Evolutionary conservation across 2,329 filamentous ascomycete species (phyloP), one percentile per base, ranked within the genome.

Genomic region (Drechslerella stenobrocha): DNA sequence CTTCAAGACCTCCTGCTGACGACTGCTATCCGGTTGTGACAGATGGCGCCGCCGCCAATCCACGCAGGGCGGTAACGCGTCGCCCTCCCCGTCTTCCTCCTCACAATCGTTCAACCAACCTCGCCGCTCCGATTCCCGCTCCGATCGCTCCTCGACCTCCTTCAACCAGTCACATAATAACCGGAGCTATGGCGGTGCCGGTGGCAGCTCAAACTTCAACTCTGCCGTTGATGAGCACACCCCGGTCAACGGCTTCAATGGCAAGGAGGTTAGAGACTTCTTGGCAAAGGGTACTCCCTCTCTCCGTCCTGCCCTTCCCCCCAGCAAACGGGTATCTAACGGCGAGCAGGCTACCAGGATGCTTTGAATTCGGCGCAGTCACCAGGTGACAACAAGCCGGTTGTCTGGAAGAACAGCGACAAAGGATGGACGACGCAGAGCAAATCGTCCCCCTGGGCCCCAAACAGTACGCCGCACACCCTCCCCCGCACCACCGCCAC

Each of bases 21-120:
- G 8, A 18, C n/a, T 22, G n/a, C 13, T 13, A n/a, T 5, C 9
- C 34, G 34, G 3, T 58, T 46, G 11, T 48, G 23, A 15, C 28
- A 67, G 63, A 28, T 67, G 63, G 63, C 63, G 63, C 22, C 63
- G 63, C 32, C 63, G 63, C 48, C 63, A 67, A 40, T 67, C 63
- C 48, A 23, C 53, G n/a, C 63, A 67, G 34, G 42, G 52, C 35
- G 60, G 60, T 15, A 57, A 47, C 55, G 53, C 63, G 13, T 67
- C 63, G 4, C 48, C 61, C 15, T 58, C 52, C 24, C 63, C 48
- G 13, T 52, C 47, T 26, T 34, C 55, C 15, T 34, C 55, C 9
- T 67, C 63, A 9, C 63, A 67, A 32, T 60, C 59, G 45, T 67
- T 55, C 44, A 67, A 67, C 30, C 63, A 67, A 26, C 50, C 63